Evolutionary conservation across 2,329 filamentous ascomycete genomes (phyloP).

Genomic region (Ophiostoma ips): DNA sequence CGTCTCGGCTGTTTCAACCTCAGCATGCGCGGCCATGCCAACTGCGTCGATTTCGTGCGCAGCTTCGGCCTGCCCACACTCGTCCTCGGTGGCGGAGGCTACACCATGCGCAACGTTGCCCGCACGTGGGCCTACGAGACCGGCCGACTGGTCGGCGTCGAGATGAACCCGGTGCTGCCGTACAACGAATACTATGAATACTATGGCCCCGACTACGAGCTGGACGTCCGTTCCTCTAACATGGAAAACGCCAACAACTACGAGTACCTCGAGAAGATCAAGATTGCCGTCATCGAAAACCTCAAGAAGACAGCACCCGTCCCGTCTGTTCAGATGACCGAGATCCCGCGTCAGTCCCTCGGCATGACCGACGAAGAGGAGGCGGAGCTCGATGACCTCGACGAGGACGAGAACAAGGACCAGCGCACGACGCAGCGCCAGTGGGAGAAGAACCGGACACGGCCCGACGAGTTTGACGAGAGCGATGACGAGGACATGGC

Average conservation of each 20-base stretch:
- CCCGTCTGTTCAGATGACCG: slow-evolving; percentile 84
- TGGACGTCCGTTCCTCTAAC: slow-evolving; percentile 78
- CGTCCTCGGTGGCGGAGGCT: slow-evolving; percentile 90
- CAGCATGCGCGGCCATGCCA: slow-evolving; percentile 90
- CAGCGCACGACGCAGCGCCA: slow-evolving; percentile 66
- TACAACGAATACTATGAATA: slow-evolving; percentile 98
- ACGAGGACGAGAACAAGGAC: slow-evolving; percentile 80
- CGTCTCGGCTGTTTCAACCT: slow-evolving; percentile 93
- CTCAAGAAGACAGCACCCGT: slow-evolving; percentile 72
- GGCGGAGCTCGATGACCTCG: slow-evolving; percentile 51
- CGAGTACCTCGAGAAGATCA: slow-evolving; percentile 70
- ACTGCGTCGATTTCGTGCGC: slow-evolving; percentile 87
- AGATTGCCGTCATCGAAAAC: slow-evolving; percentile 71
- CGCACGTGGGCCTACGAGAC: slow-evolving; percentile 97
- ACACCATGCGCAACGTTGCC: slow-evolving; percentile 94
- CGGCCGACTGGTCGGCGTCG: slow-evolving; percentile 69
- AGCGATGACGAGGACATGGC: slow-evolving; percentile 81
- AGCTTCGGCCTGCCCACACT: slow-evolving; percentile 71
- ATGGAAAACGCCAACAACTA: slow-evolving; percentile 84
- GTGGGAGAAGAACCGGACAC: slow-evolving; percentile 65
- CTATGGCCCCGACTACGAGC: slow-evolving; percentile 78
- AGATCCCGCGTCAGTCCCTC: slow-evolving; percentile 50
- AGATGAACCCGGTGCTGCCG: slow-evolving; percentile 70
- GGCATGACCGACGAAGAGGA: slow-evolving; percentile 55
- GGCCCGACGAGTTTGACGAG: slow-evolving; percentile 71